Conservation (phyloP, 2,329 filamentous ascomycete genomes). For the Paraphaeosphaeria sporulosa region DNA sequence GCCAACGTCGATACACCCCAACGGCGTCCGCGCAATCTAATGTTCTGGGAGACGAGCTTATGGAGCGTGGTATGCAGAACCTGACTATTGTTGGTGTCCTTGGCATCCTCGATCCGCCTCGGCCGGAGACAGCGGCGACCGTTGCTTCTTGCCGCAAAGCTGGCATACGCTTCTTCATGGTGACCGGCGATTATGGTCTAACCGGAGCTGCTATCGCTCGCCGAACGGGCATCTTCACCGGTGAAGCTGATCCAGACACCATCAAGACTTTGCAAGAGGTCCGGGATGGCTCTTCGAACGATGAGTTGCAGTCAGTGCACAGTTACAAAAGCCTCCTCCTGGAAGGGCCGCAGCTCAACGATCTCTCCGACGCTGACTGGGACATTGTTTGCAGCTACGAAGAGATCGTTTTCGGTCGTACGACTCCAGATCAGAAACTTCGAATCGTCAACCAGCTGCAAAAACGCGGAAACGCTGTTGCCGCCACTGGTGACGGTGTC, state of each 20-base stretch:
- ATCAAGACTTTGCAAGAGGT: no score
- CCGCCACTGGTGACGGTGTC: constrained; percentile 80
- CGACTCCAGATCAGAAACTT: no score
- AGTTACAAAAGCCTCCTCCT: no score
- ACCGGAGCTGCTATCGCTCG: constrained; percentile 78
- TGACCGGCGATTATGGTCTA: constrained; percentile 79
- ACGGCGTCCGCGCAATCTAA: constrained; percentile 48
- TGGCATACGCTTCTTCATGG: constrained; percentile 80
- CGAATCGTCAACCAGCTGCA: constrained; percentile 76
- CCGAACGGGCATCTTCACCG: constrained; percentile 76
- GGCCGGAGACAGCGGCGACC: constrained; percentile 74
- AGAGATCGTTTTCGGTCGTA: no score
- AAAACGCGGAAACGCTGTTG: constrained; percentile 77
- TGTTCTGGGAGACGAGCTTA: no score
- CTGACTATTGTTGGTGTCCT: constrained; percentile 75
- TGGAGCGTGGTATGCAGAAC: no score
- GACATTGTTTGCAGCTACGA: no score
- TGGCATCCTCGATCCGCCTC: constrained; percentile 80
- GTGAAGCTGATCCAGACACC: constrained; percentile 76
- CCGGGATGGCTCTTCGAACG: no score
- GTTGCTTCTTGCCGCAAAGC: constrained; percentile 74
- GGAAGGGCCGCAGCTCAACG: no score
- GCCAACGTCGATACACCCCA: no score
- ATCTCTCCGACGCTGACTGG: no score
- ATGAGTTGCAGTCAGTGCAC: no score